Evolutionary conservation across 208 protist genomes (phyloP).

Genomic region (Entamoeba nuttalli): DNA sequence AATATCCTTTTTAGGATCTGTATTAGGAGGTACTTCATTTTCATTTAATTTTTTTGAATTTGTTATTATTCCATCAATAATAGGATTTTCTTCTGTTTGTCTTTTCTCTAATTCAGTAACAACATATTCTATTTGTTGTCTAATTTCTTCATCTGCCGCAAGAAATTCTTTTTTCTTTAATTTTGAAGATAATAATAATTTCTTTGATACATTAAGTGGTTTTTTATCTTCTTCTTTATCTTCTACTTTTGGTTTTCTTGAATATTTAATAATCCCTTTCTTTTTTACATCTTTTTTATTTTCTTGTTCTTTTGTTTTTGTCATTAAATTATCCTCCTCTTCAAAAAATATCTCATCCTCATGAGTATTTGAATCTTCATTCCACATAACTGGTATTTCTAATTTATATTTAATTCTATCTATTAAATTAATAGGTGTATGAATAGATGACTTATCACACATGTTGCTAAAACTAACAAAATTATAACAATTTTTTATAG

Average conservation of each 20-base stretch:
- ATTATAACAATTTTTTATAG: no score
- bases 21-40: background rate
- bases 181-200: background rate
- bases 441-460: background rate
- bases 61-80: background rate
- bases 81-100: background rate
- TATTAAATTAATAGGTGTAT: background rate
- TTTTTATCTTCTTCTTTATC: background rate
- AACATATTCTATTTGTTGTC: background rate
- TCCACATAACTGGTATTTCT: background rate
- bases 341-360: no score
- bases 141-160: background rate
- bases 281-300: background rate
- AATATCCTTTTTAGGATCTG: background rate
- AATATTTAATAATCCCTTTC: background rate
- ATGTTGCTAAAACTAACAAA: no score
- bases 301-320: no score
- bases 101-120: background rate
- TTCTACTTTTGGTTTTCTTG: background rate
- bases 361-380: background rate
- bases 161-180: background rate
- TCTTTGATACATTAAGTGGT: background rate
- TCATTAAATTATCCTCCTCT: no score
- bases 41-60: background rate
- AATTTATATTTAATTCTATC: background rate